These are phyloP conservation scores for Sporothrix sp. DNA, from an alignment of 2,329 filamentous ascomycete genomes.

Conservation along the genomic window DNA sequence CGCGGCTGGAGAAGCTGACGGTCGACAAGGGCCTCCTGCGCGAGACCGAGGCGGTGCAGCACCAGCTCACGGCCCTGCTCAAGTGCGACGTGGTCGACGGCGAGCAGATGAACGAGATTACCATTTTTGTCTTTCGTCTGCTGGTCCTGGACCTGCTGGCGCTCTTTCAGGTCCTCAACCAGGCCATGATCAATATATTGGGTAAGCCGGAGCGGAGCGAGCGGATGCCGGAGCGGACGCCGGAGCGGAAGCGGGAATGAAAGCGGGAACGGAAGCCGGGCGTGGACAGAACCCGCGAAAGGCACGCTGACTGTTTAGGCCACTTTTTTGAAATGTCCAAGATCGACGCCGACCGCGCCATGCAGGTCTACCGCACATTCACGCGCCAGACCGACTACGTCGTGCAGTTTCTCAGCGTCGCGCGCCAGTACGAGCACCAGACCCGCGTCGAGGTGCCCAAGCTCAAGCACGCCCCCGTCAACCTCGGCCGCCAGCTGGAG, in stretches of 20 bases:
- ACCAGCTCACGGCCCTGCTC: slow-evolving; percentile 73
- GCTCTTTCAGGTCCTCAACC: slow-evolving; percentile 90
- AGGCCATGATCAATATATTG: slow-evolving; percentile 92
- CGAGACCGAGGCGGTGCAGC: slow-evolving; percentile 84
- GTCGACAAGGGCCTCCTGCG: slow-evolving; percentile 88
- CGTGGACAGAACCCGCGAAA: no score
- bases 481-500: slow-evolving; percentile 77
- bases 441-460: slow-evolving; percentile 92
- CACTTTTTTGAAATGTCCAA: slow-evolving; percentile 99
- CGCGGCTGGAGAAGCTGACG: slow-evolving; percentile 71
- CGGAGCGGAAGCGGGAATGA: neutral
- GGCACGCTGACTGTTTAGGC: slow-evolving; percentile 39
- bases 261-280: no score
- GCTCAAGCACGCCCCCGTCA: slow-evolving; percentile 92
- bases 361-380: slow-evolving; percentile 87
- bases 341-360: slow-evolving; percentile 80
- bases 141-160: slow-evolving; percentile 82
- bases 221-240: neutral
- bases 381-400: slow-evolving; percentile 87
- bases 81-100: slow-evolving; percentile 81
- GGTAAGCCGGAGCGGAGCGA: slow-evolving; percentile 59
- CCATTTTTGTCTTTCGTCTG: slow-evolving; percentile 83
- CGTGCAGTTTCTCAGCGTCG: slow-evolving; percentile 78
- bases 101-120: slow-evolving; percentile 94
- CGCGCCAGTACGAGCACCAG: slow-evolving; percentile 82